Evolutionary conservation across 352 stramenopile species (phyloP).

Genomic region (Ophiocytium majus): DNA sequence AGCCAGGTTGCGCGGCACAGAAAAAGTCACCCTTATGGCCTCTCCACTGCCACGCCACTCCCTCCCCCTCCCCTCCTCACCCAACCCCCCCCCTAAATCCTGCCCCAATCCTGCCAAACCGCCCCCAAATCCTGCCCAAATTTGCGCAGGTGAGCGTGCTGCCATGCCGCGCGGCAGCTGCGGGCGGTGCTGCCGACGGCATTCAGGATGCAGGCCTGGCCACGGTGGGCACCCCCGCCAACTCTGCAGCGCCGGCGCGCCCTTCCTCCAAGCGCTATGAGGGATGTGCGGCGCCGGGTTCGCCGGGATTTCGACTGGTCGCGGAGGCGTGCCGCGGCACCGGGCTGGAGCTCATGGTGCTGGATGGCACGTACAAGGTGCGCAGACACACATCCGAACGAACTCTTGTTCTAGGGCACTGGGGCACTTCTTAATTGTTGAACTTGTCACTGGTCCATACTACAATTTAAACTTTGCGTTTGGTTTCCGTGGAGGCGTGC

Average conservation of each 20-base stretch:
- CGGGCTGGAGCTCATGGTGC: conserved; percentile 6
- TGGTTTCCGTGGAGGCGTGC: conserved; percentile 20
- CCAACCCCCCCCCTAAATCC: no score
- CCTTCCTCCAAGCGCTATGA: conserved; percentile 15
- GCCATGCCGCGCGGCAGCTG: neutral
- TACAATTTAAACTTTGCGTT: no score
- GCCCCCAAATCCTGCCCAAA: neutral
- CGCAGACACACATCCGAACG: no score
- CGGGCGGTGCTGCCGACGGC: neutral
- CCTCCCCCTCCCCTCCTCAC: no score
- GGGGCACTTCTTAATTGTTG: no score
- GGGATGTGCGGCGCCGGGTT: neutral
- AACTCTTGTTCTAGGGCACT: no score
- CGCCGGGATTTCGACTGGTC: neutral
- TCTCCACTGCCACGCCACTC: no score
- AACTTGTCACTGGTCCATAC: no score
- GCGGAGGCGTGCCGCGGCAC: neutral
- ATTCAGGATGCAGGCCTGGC: neutral
- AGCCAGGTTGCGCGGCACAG: no score
- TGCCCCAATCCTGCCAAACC: neutral
- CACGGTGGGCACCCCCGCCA: neutral
- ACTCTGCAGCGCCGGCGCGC: neutral
- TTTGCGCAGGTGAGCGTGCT: conserved; percentile 20
- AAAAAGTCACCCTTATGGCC: no score
- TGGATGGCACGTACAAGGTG: conserved; percentile 17